Base-by-base conservation (phyloP, 2,329 filamentous ascomycete species). In the Amauroascus niger region DNA sequence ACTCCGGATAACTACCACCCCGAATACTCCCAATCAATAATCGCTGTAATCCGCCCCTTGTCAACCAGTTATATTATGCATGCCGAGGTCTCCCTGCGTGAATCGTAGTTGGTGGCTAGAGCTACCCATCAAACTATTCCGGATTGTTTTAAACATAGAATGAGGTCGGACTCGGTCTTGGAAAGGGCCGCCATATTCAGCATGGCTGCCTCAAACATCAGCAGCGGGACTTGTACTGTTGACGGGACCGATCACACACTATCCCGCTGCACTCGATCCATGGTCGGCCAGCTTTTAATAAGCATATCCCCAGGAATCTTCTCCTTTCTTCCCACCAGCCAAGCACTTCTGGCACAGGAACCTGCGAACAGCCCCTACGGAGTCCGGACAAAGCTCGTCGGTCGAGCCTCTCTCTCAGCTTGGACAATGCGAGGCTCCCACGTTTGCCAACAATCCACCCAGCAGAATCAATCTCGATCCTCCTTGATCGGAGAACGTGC, bases 11-110 rank as follows among this genome's bases (percentile, higher is more conserved):
- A n/a, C n/a, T 67, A 68, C 69, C 66, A 70, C 11, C 67, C 65
- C 20, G 67, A 57, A 53, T 60, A 65, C 49, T 70, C 69, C 67
- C 65, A 71, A 59, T 71, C 67, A 58, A 72, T 64, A 13, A 71
- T 58, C 26, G 33, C 53, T 49, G 43, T 53, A 52, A 52, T 49
- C 37, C 49, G 13, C 41, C 51, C 55, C 40, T 39, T 28, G 20
- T 35, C 54, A 39, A 65, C 54, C 7, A 65, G 57, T n/a, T 54
- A 67, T 62, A 51, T 67, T 66, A 55, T 63, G 61, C 6, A 44
- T 54, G 46, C 64, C 60, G 47, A 65, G 59, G 52, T 66, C 63
- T 6, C 60, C 61, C 41, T 66, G 65, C 6, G 65, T 62, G 47
- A 65, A 62, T 35, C 60, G 51, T 24, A 63, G 58, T 28, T 52